Base-by-base conservation (phyloP, 768 basidiomycete species). In the Macrocybe gigantea region DNA sequence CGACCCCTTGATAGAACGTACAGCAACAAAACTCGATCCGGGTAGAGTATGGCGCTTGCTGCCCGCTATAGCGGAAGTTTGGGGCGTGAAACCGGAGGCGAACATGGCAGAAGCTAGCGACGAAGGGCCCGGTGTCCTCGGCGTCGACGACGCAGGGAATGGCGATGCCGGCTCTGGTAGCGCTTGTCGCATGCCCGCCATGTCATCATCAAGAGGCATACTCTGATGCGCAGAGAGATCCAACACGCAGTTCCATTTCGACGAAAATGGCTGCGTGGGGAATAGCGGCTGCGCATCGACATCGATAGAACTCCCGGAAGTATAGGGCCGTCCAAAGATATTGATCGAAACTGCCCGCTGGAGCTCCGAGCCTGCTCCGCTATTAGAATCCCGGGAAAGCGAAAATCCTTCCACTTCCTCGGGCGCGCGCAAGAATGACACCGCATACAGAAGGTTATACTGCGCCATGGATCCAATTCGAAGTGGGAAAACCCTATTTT, bases 231-330 rank as follows among this genome's bases (percentile, higher is more conserved):
- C 60, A 6, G 72, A 63, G n/a, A 96, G 72, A 61, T 94, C 90
- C 13, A 96, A 79, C 1, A 89, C 71, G 54, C 91, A 93, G 54
- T 91, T 95, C 93, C 93, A 96, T 31, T 84, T 72, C 1, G 93
- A 93, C 0, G 83, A 79, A 63, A 93, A 96, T 0, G 80, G 72
- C 9, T 67, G 69, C 6, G 93, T 90, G 0, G 87, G 90, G 54
- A 82, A 89, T 1, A 58, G 47, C 7, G 60, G 30, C 5, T 55
- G 40, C 22, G 22, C 22, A 31, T 57, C 55, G 6, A 52, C 49
- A 9, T 59, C 56, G 5, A 54, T 57, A 36, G 55, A 51, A 30
- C 57, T 47, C 5, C 59, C 50, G 4, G 66, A 45, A 9, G 58
- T 59, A 52, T 75, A 88, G 3, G 93, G 93, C 54, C 80, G 75